Evolutionary conservation across 495 filamentous ascomycete species (phyloP).

Genomic region (Astrothelium macrocarpum): DNA sequence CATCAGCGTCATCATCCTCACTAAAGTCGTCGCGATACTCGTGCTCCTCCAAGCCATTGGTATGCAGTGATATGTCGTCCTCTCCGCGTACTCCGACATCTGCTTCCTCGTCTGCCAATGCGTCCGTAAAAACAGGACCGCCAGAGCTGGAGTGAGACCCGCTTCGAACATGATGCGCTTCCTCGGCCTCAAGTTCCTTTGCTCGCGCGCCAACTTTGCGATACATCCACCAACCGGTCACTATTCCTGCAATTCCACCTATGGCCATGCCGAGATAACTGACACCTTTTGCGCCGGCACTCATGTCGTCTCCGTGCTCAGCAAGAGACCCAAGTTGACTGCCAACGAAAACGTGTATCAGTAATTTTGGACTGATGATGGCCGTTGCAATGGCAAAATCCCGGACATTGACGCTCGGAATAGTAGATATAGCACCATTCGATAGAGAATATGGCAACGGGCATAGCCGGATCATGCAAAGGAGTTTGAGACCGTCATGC

Average conservation of each 20-base stretch:
- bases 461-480: slow-evolving; percentile 88
- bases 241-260: slow-evolving; percentile 56
- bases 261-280: slow-evolving; percentile 77
- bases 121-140: slow-evolving; percentile 29
- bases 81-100: slow-evolving; percentile 30
- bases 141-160: slow-evolving; percentile 12
- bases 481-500: slow-evolving; percentile 77
- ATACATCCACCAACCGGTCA: slow-evolving; percentile 80
- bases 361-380: slow-evolving; percentile 65
- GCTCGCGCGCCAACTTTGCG: slow-evolving; percentile 70
- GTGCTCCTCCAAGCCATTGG: slow-evolving; percentile 33
- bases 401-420: slow-evolving; percentile 71
- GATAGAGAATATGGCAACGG: slow-evolving; percentile 90
- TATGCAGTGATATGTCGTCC: slow-evolving; percentile 45
- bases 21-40: slow-evolving; percentile 33
- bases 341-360: slow-evolving; percentile 91
- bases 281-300: slow-evolving; percentile 53
- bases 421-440: slow-evolving; percentile 88
- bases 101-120: slow-evolving; percentile 27
- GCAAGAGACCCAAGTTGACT: slow-evolving; percentile 65
- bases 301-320: slow-evolving; percentile 51
- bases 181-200: slow-evolving; percentile 73
- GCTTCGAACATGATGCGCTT: slow-evolving; percentile 32
- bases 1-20: slow-evolving; percentile 28
- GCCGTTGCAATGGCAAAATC: slow-evolving; percentile 76